phyloP scores from a whole-genome alignment of 2,329 filamentous ascomycete species.

The Basipetospora sp. region DNA sequence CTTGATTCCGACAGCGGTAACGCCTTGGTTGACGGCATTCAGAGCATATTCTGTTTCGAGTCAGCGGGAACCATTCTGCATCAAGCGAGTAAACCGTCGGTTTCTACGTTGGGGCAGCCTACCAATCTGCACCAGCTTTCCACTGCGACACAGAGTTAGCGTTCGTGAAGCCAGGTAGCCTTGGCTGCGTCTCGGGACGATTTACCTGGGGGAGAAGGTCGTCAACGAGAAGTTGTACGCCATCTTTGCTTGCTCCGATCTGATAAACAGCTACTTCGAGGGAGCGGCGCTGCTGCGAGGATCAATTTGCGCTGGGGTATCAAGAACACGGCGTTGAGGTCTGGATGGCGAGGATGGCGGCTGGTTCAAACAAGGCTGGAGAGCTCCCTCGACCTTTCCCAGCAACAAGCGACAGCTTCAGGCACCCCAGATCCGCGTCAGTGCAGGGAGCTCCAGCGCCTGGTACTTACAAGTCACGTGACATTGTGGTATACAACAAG shows the following conservation, averaged over 20 bases:
- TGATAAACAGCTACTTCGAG: background rate
- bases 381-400: slow-evolving; percentile 1
- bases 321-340: background rate
- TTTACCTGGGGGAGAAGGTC: slow-evolving; percentile 97
- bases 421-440: slow-evolving; percentile 6
- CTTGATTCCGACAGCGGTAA: slow-evolving; percentile 97
- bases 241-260: slow-evolving; percentile 5
- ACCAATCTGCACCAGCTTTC: slow-evolving; percentile 98
- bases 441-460: slow-evolving; percentile 1
- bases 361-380: slow-evolving; percentile 4
- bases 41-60: slow-evolving; percentile 73
- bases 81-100: background rate
- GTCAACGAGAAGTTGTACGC: slow-evolving; percentile 67
- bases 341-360: background rate
- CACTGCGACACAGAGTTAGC: slow-evolving; percentile 49
- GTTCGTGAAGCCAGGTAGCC: too few relatives aligned
- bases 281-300: background rate
- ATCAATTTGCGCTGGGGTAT: background rate
- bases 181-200: too few relatives aligned
- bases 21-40: slow-evolving; percentile 97
- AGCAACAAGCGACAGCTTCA: slow-evolving; percentile 4
- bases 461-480: slow-evolving; percentile 4
- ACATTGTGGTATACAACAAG: too few relatives aligned
- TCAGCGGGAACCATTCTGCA: slow-evolving; percentile 3
- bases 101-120: slow-evolving; percentile 12